These are phyloP conservation scores for Solanum neorickii DNA, from an alignment of 257 asterid genomes.

Conservation along the genomic window DNA sequence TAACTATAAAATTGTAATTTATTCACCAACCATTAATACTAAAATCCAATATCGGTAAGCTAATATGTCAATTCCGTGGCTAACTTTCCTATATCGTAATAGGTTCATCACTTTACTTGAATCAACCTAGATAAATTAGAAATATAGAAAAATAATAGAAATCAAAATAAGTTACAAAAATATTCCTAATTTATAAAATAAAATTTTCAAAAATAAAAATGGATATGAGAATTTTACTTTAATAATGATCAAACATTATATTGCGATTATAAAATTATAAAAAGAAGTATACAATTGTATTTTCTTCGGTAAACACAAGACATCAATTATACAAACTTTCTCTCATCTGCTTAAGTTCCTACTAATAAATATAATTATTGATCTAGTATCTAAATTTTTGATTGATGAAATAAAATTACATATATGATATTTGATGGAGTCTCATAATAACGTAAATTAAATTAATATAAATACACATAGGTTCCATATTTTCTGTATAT, in stretches of 20 bases:
- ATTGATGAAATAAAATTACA: background rate
- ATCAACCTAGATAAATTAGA: no score
- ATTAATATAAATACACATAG: background rate
- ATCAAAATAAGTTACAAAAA: no score
- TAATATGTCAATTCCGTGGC: rapidly evolving
- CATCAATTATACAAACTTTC: background rate
- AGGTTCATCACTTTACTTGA: background rate
- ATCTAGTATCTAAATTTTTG: background rate
- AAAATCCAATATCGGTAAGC: no score
- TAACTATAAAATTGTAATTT: no score
- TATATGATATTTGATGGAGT: background rate
- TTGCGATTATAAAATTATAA: no score
- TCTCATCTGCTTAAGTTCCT: background rate
- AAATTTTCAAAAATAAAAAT: no score
- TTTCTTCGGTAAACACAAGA: background rate
- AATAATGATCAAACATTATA: no score
- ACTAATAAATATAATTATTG: background rate
- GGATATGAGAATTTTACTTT: background rate
- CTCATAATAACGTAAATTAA: background rate
- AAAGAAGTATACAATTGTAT: no score
- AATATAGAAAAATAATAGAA: no score
- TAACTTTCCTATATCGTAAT: background rate
- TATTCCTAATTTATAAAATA: no score
- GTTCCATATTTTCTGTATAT: background rate
- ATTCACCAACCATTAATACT: background rate